Base-by-base conservation (phyloP, 1,284 basidiomycete genomes). In the Pulveroboletus sp. region DNA sequence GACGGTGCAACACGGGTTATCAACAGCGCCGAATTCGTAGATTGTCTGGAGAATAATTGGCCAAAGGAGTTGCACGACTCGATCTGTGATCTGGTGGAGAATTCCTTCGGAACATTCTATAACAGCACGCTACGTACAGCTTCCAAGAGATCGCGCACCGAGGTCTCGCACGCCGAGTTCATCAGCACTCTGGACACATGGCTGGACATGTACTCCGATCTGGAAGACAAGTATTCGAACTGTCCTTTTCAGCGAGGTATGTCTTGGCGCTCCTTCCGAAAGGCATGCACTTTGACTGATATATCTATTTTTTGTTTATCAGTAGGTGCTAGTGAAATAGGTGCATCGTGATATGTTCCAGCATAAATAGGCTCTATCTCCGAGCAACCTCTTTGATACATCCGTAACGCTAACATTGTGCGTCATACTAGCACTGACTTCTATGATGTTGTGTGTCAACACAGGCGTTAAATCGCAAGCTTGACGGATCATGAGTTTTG, bases 31-130 rank as follows among this genome's bases (percentile, higher is more conserved):
- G 44, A 43, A 12, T 31, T 59, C 9, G 0, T 3, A 18, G 3
- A 22, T 5, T 52, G 52, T n/a, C 28, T 60, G 6, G 3, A 25
- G 2, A 36, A 52, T 0, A 38, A 60, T 8, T 60, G 59, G 52
- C 49, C 59, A 22, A 4, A 42, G 26, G 40, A 33, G 0, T 14
- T 56, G 17, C 49, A 49, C 2, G 0, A 2, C 0, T 42, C 55
- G 0, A 58, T 50, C 9, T 4, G 2, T 14, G 1, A 1, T n/a
- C 14, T 58, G 29, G 15, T 57, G 7, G 2, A 1, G 10, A 3
- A 1, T 1, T 39, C 24, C 9, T 35, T 51, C 46, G 25, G 1
- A 0, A 4, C 18, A 17, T 58, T 57, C 42, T 10, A 14, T 2
- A n/a, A 35, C 6, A 45, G 42, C 22, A 29, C 22, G 18, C 28